Evolutionary conservation across 805 yeast genomes (phyloP).

Genomic region (Wickerhamiella azymoides): DNA sequence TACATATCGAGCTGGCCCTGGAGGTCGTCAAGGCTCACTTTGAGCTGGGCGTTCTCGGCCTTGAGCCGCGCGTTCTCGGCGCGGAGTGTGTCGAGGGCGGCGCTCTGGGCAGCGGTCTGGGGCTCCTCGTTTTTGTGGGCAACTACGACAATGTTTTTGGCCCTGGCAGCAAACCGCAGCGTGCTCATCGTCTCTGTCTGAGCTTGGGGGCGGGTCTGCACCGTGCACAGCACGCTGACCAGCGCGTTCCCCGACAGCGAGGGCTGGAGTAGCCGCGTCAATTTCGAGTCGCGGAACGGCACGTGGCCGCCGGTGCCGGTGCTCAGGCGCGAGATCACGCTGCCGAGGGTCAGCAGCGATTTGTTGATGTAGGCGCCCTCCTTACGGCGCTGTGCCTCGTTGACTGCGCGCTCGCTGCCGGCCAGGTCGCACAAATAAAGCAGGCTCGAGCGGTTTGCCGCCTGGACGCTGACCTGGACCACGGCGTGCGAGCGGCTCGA

Average conservation of each 20-base stretch:
- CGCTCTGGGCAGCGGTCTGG: conserved; percentile 36
- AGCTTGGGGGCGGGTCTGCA: conserved; percentile 46
- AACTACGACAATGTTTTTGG: conserved; percentile 65
- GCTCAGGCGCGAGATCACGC: conserved; percentile 75
- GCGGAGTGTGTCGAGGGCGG: conserved; percentile 46
- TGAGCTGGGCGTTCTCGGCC: conserved; percentile 11
- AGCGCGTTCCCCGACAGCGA: conserved; percentile 79
- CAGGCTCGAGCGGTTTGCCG: conserved; percentile 37
- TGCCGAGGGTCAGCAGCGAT: conserved; percentile 76
- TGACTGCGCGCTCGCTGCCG: conserved; percentile 82
- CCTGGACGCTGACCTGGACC: conserved; percentile 47
- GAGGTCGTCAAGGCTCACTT: conserved; percentile 16
- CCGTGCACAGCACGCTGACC: conserved; percentile 76
- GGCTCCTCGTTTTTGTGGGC: conserved; percentile 38
- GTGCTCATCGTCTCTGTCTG: conserved; percentile 77
- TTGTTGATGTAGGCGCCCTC: conserved; percentile 92
- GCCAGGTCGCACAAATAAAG: conserved; percentile 88
- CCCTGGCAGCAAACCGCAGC: conserved; percentile 81
- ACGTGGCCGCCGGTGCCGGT: conserved; percentile 44
- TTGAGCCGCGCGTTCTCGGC: conserved; percentile 32
- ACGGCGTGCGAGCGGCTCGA: conserved; percentile 90
- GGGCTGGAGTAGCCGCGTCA: conserved; percentile 82
- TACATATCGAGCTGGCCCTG: conserved; percentile 17
- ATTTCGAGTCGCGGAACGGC: conserved; percentile 86
- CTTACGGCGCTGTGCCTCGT: conserved; percentile 65